These are phyloP conservation scores for Crithidia brevicula DNA, from an alignment of 208 protist genomes.

Conservation along the genomic window DNA sequence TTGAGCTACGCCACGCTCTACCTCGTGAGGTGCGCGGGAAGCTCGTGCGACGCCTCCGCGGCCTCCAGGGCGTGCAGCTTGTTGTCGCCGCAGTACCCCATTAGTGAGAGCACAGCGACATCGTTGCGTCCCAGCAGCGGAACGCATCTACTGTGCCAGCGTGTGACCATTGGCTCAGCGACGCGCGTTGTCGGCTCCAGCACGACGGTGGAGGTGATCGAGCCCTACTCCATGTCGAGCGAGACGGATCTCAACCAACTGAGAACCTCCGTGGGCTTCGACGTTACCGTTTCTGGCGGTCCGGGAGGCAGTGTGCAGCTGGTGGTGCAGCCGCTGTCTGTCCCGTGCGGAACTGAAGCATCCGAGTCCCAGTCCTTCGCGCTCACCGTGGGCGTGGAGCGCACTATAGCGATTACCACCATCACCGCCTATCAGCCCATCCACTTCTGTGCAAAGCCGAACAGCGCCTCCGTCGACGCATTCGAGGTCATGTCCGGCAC, in stretches of 20 bases:
- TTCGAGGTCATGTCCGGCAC: constrained; percentile 25
- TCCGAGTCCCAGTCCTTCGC: constrained; percentile 12
- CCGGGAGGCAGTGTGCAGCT: not conserved
- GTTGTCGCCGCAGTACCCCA: constrained; percentile 19
- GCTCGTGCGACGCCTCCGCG: constrained; percentile 16
- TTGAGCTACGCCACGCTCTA: constrained; percentile 32
- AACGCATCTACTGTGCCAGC: constrained; percentile 54
- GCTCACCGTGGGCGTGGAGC: constrained; percentile 13
- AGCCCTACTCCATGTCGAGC: constrained; percentile 33
- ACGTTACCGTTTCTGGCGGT: constrained; percentile 34
- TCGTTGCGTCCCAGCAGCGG: constrained; percentile 28
- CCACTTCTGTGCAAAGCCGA: constrained; percentile 23
- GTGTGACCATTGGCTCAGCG: constrained; percentile 17
- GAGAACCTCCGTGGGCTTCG: constrained; percentile 34
- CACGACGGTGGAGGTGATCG: constrained; percentile 39
- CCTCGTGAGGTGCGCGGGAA: constrained; percentile 39
- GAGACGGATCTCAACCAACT: constrained; percentile 21
- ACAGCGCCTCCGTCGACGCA: constrained; percentile 11
- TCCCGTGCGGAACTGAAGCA: constrained; percentile 19
- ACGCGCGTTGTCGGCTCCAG: constrained; percentile 31
- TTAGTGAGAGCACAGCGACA: constrained; percentile 27
- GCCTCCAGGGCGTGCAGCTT: constrained; percentile 24
- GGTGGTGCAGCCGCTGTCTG: constrained; percentile 23
- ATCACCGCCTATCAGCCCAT: constrained; percentile 10
- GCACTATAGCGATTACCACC: constrained; percentile 9